Percentiles rank a stretch among this genome's conserved stretches.
Evolutionary conservation across 192 early-diverging fungal species (phyloP).

Genomic region (Coemansia erecta): DNA sequence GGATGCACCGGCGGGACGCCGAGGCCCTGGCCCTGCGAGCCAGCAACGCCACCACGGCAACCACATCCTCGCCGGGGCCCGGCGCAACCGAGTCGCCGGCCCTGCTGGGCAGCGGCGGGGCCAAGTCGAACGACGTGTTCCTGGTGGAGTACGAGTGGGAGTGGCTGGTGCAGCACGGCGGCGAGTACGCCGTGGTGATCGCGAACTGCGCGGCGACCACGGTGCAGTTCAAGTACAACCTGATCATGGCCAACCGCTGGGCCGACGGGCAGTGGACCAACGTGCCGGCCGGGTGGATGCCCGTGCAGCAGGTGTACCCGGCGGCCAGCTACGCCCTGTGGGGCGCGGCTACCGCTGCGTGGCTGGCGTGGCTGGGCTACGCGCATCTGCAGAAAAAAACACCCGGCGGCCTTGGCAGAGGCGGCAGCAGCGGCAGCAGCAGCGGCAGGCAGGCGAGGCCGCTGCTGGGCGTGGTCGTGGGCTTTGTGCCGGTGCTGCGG

Average conservation of each 20-base stretch:
- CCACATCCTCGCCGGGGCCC: background rate
- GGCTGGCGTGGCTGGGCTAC: slow-evolving; percentile 14
- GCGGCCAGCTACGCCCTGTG: slow-evolving; percentile 34
- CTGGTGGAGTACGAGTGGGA: slow-evolving; percentile 52
- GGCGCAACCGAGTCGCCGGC: slow-evolving; percentile 3
- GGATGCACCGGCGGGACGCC: slow-evolving; percentile 24
- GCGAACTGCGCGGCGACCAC: slow-evolving; percentile 49
- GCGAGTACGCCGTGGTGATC: slow-evolving; percentile 50
- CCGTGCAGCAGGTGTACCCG: slow-evolving; percentile 35
- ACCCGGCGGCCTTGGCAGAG: no score
- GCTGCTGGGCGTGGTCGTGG: slow-evolving; percentile 14
- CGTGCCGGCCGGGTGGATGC: slow-evolving; percentile 48
- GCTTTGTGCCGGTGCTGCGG: slow-evolving; percentile 33
- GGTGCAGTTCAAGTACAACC: slow-evolving; percentile 53
- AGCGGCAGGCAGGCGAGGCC: slow-evolving; percentile 8
- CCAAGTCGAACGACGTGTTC: slow-evolving; percentile 43
- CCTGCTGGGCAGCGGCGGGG: slow-evolving; percentile 31
- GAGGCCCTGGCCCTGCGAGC: no score
- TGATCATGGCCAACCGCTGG: slow-evolving; percentile 51
- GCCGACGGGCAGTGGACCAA: slow-evolving; percentile 45
- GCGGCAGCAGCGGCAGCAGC: no score
- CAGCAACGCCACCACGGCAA: background rate
- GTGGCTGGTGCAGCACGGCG: slow-evolving; percentile 37
- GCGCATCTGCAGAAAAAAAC: background rate
- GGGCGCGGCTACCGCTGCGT: slow-evolving; percentile 20